Evolutionary conservation across 225 moss, liverwort and hornwort species (phyloP).

Genomic region (Physcomitrium patens): DNA sequence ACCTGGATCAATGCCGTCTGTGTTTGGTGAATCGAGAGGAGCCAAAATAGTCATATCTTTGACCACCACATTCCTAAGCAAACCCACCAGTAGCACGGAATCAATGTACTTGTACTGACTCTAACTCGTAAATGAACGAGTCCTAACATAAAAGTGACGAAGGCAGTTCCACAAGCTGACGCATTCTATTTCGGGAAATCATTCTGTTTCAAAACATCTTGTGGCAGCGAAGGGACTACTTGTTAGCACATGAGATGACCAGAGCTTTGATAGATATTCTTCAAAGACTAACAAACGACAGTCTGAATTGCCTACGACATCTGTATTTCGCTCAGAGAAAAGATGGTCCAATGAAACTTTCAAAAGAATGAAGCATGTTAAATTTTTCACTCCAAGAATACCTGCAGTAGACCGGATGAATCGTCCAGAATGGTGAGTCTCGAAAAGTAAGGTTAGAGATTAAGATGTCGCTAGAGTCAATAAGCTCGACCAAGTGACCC

Average conservation of each 20-base stretch:
- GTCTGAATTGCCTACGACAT: neutral
- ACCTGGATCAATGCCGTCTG: constrained; percentile 76
- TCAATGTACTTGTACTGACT: constrained; percentile 12
- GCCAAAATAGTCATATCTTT: constrained; percentile 69
- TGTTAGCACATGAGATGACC: neutral
- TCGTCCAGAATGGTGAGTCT: constrained; percentile 89
- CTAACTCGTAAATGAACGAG: neutral
- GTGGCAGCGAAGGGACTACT: neutral
- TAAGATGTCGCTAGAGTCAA: constrained; percentile 68
- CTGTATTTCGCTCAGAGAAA: neutral
- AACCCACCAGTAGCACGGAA: constrained; percentile 19
- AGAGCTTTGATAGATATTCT: neutral
- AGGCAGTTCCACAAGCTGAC: neutral
- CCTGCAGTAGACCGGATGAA: constrained; percentile 98
- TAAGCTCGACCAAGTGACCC: constrained; percentile 89
- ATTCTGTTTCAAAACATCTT: too few relatives aligned
- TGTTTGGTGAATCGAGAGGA: constrained; percentile 63
- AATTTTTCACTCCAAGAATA: constrained; percentile 15
- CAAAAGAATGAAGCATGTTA: neutral
- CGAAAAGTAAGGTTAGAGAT: constrained; percentile 83
- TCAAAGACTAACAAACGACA: neutral
- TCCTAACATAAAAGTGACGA: neutral
- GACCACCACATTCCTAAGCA: constrained; percentile 64
- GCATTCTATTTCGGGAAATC: neutral
- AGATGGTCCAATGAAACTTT: neutral